A percentile compares a stretch with the other conserved stretches of the same genome.
phyloP scores from a whole-genome alignment of 257 asterid species.

The Petrea volubilis region DNA sequence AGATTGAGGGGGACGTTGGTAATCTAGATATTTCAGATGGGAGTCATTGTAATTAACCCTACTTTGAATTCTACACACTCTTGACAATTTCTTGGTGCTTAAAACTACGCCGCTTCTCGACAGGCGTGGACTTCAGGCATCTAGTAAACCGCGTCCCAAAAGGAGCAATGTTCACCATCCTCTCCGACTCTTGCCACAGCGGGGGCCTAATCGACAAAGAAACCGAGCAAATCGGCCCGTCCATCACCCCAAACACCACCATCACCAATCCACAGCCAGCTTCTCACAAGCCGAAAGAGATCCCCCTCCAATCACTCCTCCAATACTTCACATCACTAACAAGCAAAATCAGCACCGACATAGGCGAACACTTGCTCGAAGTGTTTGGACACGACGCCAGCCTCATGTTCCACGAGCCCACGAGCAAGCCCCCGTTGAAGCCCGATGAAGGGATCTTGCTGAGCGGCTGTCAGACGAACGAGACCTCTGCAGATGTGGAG shows the following conservation, averaged over 20 bases:
- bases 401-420: conserved; percentile 44
- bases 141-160: conserved; percentile 68
- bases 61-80: too few relatives aligned
- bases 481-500: conserved; percentile 66
- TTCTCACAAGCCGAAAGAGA: conserved; percentile 43
- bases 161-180: conserved; percentile 76
- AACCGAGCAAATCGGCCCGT: conserved; percentile 81
- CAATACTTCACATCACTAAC: conserved; percentile 55
- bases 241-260: neutral
- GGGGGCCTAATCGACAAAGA: conserved; percentile 95
- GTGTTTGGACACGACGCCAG: conserved; percentile 66
- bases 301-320: conserved; percentile 50
- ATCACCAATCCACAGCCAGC: neutral
- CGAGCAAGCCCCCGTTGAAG: conserved; percentile 43
- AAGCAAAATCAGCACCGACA: conserved; percentile 49
- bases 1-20: too few relatives aligned
- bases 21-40: too few relatives aligned
- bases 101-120: neutral
- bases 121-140: conserved; percentile 76
- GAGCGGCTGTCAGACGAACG: conserved; percentile 79
- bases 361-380: conserved; percentile 60
- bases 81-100: conserved; percentile 4
- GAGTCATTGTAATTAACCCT: too few relatives aligned
- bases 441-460: conserved; percentile 75
- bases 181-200: conserved; percentile 90